Evolutionary conservation across 2,329 filamentous ascomycete genomes (phyloP).

Genomic region (Paecilomyces sp.): DNA sequence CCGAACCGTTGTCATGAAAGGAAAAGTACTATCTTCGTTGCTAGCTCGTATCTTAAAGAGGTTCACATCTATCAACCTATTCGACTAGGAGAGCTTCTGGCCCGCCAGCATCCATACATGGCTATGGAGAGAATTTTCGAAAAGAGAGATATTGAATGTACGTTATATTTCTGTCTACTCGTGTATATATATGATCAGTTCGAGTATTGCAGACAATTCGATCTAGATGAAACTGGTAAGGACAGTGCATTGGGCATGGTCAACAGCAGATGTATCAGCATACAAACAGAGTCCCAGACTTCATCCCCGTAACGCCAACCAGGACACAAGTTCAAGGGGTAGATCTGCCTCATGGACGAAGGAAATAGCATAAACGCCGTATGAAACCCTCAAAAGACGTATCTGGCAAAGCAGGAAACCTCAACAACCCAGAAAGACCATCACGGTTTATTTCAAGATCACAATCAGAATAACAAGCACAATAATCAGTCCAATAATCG

Average conservation of each 20-base stretch:
- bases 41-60: too few species aligned
- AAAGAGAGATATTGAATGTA: too few species aligned
- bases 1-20: not conserved
- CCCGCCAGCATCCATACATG: too few species aligned
- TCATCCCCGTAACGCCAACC: not conserved
- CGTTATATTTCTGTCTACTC: not conserved
- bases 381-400: not conserved
- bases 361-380: not conserved
- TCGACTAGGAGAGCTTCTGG: too few species aligned
- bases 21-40: not conserved
- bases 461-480: slow-evolving; percentile 76
- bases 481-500: slow-evolving; percentile 74
- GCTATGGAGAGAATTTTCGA: too few species aligned
- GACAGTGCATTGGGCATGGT: not conserved
- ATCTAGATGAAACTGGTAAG: not conserved
- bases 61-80: too few species aligned
- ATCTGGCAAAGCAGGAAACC: not conserved
- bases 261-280: not conserved
- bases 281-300: not conserved
- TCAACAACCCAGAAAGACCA: not conserved
- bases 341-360: not conserved
- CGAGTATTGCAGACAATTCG: not conserved
- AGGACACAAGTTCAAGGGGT: not conserved
- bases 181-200: not conserved
- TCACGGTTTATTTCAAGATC: slow-evolving; percentile 58